Conservation (phyloP, 768 basidiomycete species). For the Tephrocybe sp. region DNA sequence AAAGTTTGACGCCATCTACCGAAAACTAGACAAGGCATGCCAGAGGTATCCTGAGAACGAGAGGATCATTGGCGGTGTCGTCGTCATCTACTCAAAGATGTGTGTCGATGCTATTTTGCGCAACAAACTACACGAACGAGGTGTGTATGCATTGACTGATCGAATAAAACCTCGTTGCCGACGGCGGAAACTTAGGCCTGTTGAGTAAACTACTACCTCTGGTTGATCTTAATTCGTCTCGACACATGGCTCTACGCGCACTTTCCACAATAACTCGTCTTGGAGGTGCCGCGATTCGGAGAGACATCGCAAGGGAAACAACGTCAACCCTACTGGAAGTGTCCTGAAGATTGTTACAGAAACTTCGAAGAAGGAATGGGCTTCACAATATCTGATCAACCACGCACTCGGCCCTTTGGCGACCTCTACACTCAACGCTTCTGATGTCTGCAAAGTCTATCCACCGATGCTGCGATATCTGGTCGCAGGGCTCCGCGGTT, state of each 20-base stretch:
- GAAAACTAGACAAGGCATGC: slow-evolving; percentile 50
- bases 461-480: slow-evolving; percentile 49
- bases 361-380: slow-evolving; percentile 42
- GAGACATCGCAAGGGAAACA: slow-evolving; percentile 49
- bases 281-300: slow-evolving; percentile 48
- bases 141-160: slow-evolving; percentile 26
- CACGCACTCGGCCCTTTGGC: slow-evolving; percentile 54
- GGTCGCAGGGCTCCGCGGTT: slow-evolving; percentile 54
- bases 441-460: slow-evolving; percentile 41
- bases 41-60: slow-evolving; percentile 40
- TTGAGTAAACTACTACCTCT: slow-evolving; percentile 58
- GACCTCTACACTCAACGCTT: slow-evolving; percentile 41
- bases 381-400: slow-evolving; percentile 41
- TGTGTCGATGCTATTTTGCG: slow-evolving; percentile 58
- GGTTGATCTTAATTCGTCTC: slow-evolving; percentile 44
- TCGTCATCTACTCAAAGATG: slow-evolving; percentile 66
- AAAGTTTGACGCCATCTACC: slow-evolving; percentile 53
- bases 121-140: slow-evolving; percentile 58
- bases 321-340: slow-evolving; percentile 36
- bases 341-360: slow-evolving; percentile 44
- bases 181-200: slow-evolving; percentile 38
- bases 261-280: slow-evolving; percentile 63
- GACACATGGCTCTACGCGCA: slow-evolving; percentile 54
- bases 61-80: slow-evolving; percentile 53
- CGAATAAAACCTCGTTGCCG: not conserved